phyloP scores from a whole-genome alignment of 352 stramenopile genomes.

The Phytophthora litchii region DNA sequence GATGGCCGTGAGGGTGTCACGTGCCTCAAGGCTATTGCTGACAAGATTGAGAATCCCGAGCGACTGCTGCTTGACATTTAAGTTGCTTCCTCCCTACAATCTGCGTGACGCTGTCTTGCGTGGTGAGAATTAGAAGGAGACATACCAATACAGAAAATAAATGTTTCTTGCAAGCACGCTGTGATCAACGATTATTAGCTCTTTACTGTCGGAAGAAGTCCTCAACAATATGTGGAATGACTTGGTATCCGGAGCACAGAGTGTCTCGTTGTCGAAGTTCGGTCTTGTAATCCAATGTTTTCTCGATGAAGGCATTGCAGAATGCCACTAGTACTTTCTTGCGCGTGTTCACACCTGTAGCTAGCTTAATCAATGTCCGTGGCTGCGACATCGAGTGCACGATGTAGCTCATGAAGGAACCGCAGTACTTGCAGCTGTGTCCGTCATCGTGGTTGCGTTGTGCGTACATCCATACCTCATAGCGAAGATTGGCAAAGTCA shows the following conservation, averaged over 20 bases:
- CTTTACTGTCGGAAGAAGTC: conserved; percentile 37
- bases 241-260: conserved; percentile 29
- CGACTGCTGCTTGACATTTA: conserved; percentile 97
- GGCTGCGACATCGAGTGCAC: conserved; percentile 47
- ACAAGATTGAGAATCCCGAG: conserved; percentile 98
- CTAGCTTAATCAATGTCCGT: conserved; percentile 40
- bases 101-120: conserved; percentile 4
- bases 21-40: conserved; percentile 97
- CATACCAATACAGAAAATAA: conserved; percentile 18
- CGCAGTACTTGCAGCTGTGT: conserved; percentile 41
- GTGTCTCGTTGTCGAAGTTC: conserved; percentile 21
- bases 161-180: conserved; percentile 15
- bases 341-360: conserved; percentile 31
- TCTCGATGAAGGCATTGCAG: conserved; percentile 45
- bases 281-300: conserved; percentile 26
- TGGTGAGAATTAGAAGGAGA: conserved; percentile 7
- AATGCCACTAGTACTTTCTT: conserved; percentile 44
- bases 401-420: conserved; percentile 54
- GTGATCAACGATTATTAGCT: neutral
- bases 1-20: conserved; percentile 98
- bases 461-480: conserved; percentile 43
- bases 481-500: conserved; percentile 46
- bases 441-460: conserved; percentile 32
- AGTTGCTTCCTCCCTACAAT: conserved; percentile 12
- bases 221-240: conserved; percentile 41